Conservation (phyloP, 1,284 basidiomycete species). For the Papiliotrema laurentii region DNA sequence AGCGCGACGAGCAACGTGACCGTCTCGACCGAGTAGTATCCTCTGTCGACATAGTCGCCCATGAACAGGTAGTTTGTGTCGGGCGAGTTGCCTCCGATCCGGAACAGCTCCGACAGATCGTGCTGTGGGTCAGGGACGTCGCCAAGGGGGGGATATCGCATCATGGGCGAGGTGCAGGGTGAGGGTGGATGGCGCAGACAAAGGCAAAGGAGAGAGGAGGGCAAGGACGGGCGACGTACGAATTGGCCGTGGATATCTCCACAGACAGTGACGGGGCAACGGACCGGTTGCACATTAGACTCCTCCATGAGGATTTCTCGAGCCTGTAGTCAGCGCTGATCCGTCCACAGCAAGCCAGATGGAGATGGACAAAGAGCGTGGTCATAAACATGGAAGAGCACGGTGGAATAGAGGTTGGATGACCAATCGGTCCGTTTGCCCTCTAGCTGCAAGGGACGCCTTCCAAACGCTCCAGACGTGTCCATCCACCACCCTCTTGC, state of each 20-base stretch:
- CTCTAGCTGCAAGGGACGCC: too few species aligned
- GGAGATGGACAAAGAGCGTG: too few species aligned
- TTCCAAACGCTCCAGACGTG: too few species aligned
- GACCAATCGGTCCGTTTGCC: too few species aligned
- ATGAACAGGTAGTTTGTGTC: constrained; percentile 99
- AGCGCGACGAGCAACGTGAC: constrained; percentile 97
- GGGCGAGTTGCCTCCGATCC: constrained; percentile 97
- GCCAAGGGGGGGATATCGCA: constrained; percentile 1
- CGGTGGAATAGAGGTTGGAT: background rate
- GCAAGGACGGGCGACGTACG: constrained; percentile 65
- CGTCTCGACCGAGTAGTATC: constrained; percentile 99
- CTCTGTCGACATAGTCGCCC: constrained; percentile 99
- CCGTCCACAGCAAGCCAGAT: background rate
- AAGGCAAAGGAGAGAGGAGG: too few species aligned
- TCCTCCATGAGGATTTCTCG: constrained; percentile 97
- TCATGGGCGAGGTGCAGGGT: too few species aligned
- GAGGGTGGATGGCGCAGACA: too few species aligned
- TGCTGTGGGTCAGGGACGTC: constrained; percentile 58
- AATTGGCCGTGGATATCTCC: constrained; percentile 99
- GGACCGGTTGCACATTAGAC: constrained; percentile 94
- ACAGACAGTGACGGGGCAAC: constrained; percentile 95
- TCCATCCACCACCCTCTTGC: too few species aligned
- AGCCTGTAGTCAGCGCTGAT: constrained; percentile 57
- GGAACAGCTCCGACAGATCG: constrained; percentile 97
- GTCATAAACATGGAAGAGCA: too few species aligned